These are phyloP conservation scores for Serendipita sp. DNA, from an alignment of 768 basidiomycete species.

Conservation along the genomic window DNA sequence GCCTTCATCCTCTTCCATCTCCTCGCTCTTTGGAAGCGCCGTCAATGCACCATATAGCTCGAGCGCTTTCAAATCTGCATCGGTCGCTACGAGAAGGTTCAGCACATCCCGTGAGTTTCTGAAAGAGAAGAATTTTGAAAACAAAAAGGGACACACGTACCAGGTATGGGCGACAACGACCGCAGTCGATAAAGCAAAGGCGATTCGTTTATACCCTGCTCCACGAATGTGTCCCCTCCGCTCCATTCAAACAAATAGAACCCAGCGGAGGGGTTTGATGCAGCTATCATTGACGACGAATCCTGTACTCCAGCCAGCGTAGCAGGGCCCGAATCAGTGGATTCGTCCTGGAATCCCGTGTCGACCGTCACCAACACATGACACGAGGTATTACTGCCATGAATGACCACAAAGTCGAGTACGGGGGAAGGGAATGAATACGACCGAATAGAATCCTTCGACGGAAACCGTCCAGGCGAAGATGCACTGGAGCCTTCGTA, in stretches of 20 bases:
- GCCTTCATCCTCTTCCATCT: constrained; percentile 25
- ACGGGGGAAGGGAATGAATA: neutral
- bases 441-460: neutral
- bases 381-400: no score
- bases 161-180: neutral
- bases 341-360: neutral
- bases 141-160: neutral
- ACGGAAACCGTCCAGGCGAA: neutral
- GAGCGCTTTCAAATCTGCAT: constrained; percentile 33
- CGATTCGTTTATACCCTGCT: neutral
- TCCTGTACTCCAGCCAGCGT: neutral
- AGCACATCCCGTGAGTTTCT: no score
- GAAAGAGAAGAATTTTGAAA: no score
- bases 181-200: neutral
- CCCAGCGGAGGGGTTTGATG: no score
- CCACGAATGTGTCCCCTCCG: neutral
- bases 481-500: constrained; percentile 13
- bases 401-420: no score
- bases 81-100: constrained; percentile 35
- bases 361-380: neutral
- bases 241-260: neutral
- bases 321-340: neutral
- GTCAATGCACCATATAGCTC: constrained; percentile 45
- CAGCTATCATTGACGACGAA: no score
- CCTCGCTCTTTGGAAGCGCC: constrained; percentile 44